A percentile compares a stretch with the other conserved stretches of the same genome.
phyloP scores from a whole-genome alignment of 768 basidiomycete genomes.

The Leucogyrophana mollusca region DNA sequence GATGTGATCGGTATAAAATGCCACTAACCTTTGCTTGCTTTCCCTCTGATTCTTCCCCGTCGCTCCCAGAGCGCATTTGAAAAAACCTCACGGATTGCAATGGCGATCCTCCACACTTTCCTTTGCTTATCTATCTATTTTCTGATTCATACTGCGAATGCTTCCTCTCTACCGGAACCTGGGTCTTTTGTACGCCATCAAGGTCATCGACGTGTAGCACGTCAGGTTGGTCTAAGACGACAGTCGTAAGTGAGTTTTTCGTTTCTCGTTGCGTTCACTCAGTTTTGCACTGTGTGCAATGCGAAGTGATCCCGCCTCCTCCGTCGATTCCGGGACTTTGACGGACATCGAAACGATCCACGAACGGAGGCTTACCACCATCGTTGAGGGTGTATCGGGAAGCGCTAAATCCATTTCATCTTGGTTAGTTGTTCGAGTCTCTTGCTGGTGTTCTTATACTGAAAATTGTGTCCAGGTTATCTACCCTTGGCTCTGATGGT shows the following conservation, averaged over 20 bases:
- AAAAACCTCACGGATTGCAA: not conserved
- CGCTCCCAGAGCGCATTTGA: no score
- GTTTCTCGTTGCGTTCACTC: not conserved
- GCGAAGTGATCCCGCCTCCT: not conserved
- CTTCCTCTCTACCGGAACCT: not conserved
- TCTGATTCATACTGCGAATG: not conserved
- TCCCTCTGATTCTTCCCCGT: no score
- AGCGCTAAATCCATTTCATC: conserved; percentile 24
- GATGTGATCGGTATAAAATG: no score
- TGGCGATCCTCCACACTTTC: conserved; percentile 1
- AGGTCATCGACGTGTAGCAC: no score
- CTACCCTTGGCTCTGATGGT: conserved; percentile 45
- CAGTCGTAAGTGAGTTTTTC: no score
- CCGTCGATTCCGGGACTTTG: conserved; percentile 14
- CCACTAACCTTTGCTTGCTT: no score
- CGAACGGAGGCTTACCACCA: conserved; percentile 39
- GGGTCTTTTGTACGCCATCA: not conserved
- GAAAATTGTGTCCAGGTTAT: conserved; percentile 35
- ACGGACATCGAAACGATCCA: conserved; percentile 34
- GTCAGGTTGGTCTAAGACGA: no score
- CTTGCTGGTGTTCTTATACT: not conserved
- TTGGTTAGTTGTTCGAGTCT: conserved; percentile 14
- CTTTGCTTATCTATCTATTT: not conserved
- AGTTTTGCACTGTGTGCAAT: not conserved
- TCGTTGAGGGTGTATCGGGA: conserved; percentile 37